phyloP scores from a whole-genome alignment of 768 basidiomycete species.

The Hericium coralloides region DNA sequence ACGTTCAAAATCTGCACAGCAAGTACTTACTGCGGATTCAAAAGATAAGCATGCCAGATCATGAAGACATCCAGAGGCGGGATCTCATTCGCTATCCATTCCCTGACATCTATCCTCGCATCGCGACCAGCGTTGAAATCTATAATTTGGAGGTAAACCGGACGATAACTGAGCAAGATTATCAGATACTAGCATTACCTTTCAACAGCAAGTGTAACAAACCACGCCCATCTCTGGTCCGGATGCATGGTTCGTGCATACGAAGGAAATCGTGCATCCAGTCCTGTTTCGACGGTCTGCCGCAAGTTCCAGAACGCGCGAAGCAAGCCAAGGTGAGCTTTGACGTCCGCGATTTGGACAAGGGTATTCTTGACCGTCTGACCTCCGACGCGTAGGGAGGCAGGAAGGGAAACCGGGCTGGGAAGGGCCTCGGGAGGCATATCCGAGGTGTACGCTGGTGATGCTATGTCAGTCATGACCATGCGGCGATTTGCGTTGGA shows the following conservation, averaged over 20 bases:
- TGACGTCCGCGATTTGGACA: constrained; percentile 24
- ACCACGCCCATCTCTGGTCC: constrained; percentile 27
- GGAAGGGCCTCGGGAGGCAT: no score
- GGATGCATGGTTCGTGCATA: constrained; percentile 18
- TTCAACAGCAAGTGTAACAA: constrained; percentile 28
- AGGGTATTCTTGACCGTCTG: constrained; percentile 10
- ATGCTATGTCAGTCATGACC: no score
- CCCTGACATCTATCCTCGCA: constrained; percentile 15
- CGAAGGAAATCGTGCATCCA: constrained; percentile 20
- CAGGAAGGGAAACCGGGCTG: no score
- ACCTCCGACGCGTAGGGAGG: no score
- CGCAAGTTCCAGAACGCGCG: constrained; percentile 24
- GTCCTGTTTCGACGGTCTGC: constrained; percentile 20
- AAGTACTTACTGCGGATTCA: constrained; percentile 24
- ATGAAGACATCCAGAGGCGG: constrained; percentile 31
- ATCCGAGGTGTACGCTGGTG: no score
- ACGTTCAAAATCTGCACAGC: not conserved
- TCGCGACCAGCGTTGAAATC: constrained; percentile 26
- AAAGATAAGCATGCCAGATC: constrained; percentile 35
- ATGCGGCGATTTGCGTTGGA: no score
- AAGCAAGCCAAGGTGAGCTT: constrained; percentile 26
- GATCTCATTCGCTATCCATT: constrained; percentile 18
- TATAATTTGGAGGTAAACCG: constrained; percentile 1
- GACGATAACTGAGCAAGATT: no score
- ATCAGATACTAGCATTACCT: constrained; percentile 22